Base-by-base conservation (phyloP, 176 grass and related monocot species). In the Cenchrus purpureus region DNA sequence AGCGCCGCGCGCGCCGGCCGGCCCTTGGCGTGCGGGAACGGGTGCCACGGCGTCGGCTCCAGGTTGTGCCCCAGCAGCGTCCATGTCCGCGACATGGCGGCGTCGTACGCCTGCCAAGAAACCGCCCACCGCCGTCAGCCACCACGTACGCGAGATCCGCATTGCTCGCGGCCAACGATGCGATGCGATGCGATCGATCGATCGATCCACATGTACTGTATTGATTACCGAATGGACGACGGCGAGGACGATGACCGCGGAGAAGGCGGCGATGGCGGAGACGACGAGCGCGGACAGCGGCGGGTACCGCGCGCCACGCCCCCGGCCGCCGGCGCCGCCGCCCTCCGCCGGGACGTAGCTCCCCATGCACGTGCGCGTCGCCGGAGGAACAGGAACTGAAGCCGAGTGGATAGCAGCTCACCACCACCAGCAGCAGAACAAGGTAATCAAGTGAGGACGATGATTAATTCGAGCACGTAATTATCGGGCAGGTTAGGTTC, bases 1-100 rank as follows among this genome's bases (percentile, higher is more conserved):
- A 98, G 42, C 75, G 92, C 83, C 28, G 95, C 79, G 71, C 82
- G 74, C 52, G 71, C 58, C 32, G 84, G 82, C 13, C 81, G 87
- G 65, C 83, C 70, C 29, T 86, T 89, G 77, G 72, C 59, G 74
- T 82, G 84, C 65, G 83, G 89, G 84, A 97, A 97, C 17, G 73
- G 84, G 86, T 97, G 95, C 95, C 95, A 97, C 19, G 95, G 95
- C 73, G 95, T 95, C 7, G 95, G 91, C 9, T 91, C 92, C 42
- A 98, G 92, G 89, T 98, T 98, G 89, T 98, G 93, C n/a, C 95
- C 95, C 20, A 86, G 85, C 75, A 98, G 78, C 45, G 95, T 98
- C 75, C 84, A 65, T 51, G 85, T 95, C 34, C 84, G 76, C 42
- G 87, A 83, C 51, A 87, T 0, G 13, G 88, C 79, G 55, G 71